Conservation (phyloP, 441 rosid species). For the Melianthus villosus region DNA sequence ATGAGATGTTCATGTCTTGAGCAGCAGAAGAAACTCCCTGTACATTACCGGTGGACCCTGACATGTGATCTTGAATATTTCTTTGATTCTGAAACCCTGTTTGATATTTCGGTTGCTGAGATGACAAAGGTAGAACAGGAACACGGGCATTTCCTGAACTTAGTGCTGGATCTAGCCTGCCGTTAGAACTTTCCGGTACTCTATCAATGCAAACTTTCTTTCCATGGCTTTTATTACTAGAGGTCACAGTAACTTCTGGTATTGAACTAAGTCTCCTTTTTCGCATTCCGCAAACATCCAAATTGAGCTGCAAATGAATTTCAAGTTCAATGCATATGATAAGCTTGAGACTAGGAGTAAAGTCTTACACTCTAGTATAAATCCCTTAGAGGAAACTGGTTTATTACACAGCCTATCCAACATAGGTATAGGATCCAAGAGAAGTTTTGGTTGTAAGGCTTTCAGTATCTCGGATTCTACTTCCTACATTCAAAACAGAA, state of each 20-base stretch:
- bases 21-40: constrained; percentile 45
- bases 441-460: constrained; percentile 85
- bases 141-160: constrained; percentile 35
- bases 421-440: constrained; percentile 80
- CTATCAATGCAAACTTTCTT: constrained; percentile 67
- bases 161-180: constrained; percentile 29
- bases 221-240: constrained; percentile 49
- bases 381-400: constrained; percentile 45
- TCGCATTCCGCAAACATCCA: constrained; percentile 39
- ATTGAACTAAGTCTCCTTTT: constrained; percentile 60
- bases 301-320: constrained; percentile 47
- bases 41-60: too few species aligned
- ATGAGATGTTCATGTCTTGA: constrained; percentile 50
- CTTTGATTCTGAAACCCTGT: constrained; percentile 28
- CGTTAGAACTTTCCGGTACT: constrained; percentile 50
- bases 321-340: too few species aligned
- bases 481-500: constrained; percentile 37
- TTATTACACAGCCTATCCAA: constrained; percentile 57
- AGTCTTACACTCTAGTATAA: not conserved
- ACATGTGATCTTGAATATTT: too few species aligned
- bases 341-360: too few species aligned
- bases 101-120: constrained; percentile 45
- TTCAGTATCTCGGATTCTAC: constrained; percentile 82
- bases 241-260: constrained; percentile 43
- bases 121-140: constrained; percentile 30